phyloP scores from a whole-genome alignment of 208 protist genomes.

The Angomonas deanei region DNA sequence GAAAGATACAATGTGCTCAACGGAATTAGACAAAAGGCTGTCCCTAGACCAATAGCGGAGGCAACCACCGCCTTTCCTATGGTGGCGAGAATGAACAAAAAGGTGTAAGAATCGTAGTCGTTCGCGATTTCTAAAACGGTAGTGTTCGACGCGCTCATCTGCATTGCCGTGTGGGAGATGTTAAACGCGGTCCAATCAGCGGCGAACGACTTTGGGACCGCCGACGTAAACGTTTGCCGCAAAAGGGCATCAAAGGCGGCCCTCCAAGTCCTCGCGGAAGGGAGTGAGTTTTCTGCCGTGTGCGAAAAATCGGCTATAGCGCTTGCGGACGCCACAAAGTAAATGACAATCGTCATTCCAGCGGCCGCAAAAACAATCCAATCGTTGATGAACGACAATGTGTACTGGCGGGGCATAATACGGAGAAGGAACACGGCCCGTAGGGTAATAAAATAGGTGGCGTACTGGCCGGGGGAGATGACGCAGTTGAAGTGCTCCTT shows the following conservation, averaged over 20 bases:
- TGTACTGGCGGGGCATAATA: constrained; percentile 47
- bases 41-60: constrained; percentile 35
- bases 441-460: constrained; percentile 55
- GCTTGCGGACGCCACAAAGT: constrained; percentile 51
- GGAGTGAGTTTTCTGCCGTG: neutral
- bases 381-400: constrained; percentile 29
- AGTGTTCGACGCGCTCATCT: constrained; percentile 20
- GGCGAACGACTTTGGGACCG: constrained; percentile 18
- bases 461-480: constrained; percentile 41
- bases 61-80: constrained; percentile 45
- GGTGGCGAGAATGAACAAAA: constrained; percentile 46
- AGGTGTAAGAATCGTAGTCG: constrained; percentile 18
- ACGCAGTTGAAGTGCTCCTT: constrained; percentile 32
- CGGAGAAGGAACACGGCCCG: constrained; percentile 63
- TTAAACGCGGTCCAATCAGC: constrained; percentile 43
- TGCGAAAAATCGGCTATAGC: constrained; percentile 46
- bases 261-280: constrained; percentile 28
- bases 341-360: constrained; percentile 27
- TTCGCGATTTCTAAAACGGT: constrained; percentile 6
- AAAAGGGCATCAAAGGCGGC: constrained; percentile 42
- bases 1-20: constrained; percentile 39
- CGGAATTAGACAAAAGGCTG: constrained; percentile 42
- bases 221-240: constrained; percentile 48
- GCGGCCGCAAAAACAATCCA: constrained; percentile 23
- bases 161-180: constrained; percentile 17